Conservation (phyloP, 1,139 yeast genomes). For the Pichia sp. region DNA sequence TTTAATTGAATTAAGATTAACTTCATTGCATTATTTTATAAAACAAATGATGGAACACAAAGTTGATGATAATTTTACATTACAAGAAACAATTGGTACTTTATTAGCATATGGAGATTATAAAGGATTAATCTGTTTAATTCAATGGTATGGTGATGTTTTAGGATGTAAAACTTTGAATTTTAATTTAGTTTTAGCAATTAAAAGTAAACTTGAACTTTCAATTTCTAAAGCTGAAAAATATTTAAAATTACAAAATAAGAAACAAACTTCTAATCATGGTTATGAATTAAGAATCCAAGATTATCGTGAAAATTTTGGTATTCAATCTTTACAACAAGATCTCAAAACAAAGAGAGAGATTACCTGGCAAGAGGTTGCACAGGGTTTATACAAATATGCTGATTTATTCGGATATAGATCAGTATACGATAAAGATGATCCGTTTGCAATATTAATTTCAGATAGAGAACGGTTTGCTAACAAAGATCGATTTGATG, state of each 20-base stretch:
- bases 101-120: conserved; percentile 25
- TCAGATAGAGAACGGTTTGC: conserved; percentile 12
- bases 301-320: conserved; percentile 15
- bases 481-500: conserved; percentile 12
- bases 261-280: not conserved
- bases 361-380: conserved; percentile 26
- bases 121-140: conserved; percentile 22
- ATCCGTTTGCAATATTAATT: conserved; percentile 15
- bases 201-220: conserved; percentile 20
- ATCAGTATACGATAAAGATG: conserved; percentile 13
- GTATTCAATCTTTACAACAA: conserved; percentile 16
- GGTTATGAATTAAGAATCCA: not conserved
- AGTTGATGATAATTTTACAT: conserved; percentile 16
- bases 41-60: conserved; percentile 15
- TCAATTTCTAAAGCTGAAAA: conserved; percentile 22
- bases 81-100: conserved; percentile 21
- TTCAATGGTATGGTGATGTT: conserved; percentile 23
- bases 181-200: conserved; percentile 16
- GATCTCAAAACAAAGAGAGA: conserved; percentile 12
- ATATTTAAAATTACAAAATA: conserved; percentile 10
- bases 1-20: conserved; percentile 8
- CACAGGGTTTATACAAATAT: conserved; percentile 18
- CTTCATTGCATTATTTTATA: conserved; percentile 12
- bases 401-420: conserved; percentile 18
- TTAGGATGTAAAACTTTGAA: conserved; percentile 11